Base-by-base conservation (phyloP, 2,329 filamentous ascomycete species). In the Amylocarpus encephaloides region DNA sequence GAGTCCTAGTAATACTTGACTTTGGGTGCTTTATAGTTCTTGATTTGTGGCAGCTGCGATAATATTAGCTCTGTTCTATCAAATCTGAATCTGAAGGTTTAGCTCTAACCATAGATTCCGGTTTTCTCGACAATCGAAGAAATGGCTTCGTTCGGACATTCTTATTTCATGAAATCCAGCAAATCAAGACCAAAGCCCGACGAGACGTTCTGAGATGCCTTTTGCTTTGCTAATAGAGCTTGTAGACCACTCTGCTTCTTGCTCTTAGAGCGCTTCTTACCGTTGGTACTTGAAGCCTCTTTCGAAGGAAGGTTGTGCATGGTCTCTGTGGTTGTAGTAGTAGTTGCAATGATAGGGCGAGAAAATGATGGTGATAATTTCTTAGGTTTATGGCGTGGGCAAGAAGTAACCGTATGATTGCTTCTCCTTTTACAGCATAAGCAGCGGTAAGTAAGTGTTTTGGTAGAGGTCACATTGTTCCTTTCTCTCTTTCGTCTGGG, bases 181-280 rank as follows among this genome's bases (percentile, higher is more conserved):
- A 71, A 49, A 53, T 68, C 64, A 6, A 70, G 58, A 12, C 66
- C 66, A 53, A 61, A 64, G 18, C 57, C 61, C 26, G 56, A 55
- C 18, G 52, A 32, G 10, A 36, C 34, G 16, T 26, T 30, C 30
- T 58, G 52, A 6, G 53, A 45, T 18, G 53, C 57, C 16, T 64
- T 64, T 13, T 59, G 58, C 33, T 59, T 63, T 36, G 62, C 60
- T 70, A 86, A 69, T 36, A 86, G 64, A 45, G 82, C 80, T 63
- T 84, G 79, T n/a, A 87, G 69, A 1, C 80, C 81, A 32, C 79
- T 77, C 19, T 62, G 56, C 66, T 85, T 86, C 52, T 81, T 73
- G 53, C 71, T 77, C 68, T 82, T 85, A 30, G 82, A 78, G 44
- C 81, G 73, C 68, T 83, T 84, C 67, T 80, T 83, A 68, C 78